Percentiles rank a stretch among this genome's conserved stretches.
Evolutionary conservation across 345 rosid genomes (phyloP).

Genomic region (Lepidium didymum): DNA sequence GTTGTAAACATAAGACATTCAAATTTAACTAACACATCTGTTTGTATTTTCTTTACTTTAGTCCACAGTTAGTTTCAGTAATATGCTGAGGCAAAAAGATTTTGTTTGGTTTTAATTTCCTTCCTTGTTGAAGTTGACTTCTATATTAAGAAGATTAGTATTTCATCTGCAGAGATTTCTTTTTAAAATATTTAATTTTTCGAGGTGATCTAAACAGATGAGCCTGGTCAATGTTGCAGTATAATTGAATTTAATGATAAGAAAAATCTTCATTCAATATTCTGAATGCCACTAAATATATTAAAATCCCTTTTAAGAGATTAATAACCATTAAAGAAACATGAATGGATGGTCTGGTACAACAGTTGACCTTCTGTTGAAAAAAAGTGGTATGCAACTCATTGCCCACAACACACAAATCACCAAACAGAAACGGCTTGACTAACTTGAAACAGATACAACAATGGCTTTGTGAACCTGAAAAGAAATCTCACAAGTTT

Average conservation of each 20-base stretch:
- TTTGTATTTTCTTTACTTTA: background rate
- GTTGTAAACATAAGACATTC: slow-evolving; percentile 8
- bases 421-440: slow-evolving; percentile 6
- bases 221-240: slow-evolving; percentile 6
- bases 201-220: slow-evolving; percentile 15
- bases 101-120: background rate
- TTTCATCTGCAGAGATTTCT: background rate
- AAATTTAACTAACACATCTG: background rate
- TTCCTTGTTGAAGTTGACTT: slow-evolving; percentile 27
- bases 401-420: slow-evolving; percentile 18
- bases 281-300: slow-evolving; percentile 10
- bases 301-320: background rate
- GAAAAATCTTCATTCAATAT: background rate
- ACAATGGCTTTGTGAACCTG: slow-evolving; percentile 4
- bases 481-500: background rate
- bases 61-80: background rate
- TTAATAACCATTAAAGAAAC: slow-evolving; percentile 12
- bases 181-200: background rate
- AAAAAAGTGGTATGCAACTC: slow-evolving; percentile 31
- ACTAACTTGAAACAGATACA: slow-evolving; percentile 8
- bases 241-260: background rate
- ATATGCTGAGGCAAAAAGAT: background rate
- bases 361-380: slow-evolving; percentile 21
- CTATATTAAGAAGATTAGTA: background rate
- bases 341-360: slow-evolving; percentile 23